Percentiles rank a stretch among this genome's conserved stretches.
Conservation (phyloP, 2,329 filamentous ascomycete genomes). For the Cladobotryum protrusum region DNA sequence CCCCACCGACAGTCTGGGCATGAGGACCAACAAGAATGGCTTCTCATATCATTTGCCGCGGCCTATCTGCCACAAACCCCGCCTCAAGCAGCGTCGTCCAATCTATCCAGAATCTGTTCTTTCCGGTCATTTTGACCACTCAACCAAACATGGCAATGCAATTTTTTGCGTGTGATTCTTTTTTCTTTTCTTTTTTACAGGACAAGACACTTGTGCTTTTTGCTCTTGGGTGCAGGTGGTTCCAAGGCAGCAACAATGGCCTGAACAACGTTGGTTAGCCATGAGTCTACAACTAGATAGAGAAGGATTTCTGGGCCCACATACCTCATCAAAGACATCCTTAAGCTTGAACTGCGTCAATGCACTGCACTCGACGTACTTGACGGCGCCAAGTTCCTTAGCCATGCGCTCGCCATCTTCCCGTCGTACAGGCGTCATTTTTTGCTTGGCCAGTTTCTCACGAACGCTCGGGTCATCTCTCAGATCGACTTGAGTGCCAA, state of each 20-base stretch:
- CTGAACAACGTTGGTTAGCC: conserved; percentile 37
- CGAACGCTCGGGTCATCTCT: conserved; percentile 79
- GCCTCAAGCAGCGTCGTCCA: conserved; percentile 7
- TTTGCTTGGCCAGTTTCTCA: conserved; percentile 91
- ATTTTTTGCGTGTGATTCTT: conserved; percentile 1
- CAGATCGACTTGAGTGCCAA: conserved; percentile 95
- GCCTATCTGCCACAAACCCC: conserved; percentile 6
- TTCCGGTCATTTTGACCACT: conserved; percentile 8
- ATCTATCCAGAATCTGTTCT: conserved; percentile 11
- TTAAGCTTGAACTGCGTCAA: conserved; percentile 98
- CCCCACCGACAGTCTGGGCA: neutral
- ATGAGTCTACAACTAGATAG: neutral
- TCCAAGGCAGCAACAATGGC: conserved; percentile 94
- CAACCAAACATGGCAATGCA: conserved; percentile 10
- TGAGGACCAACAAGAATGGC: conserved; percentile 4
- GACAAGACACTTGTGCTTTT: conserved; percentile 61
- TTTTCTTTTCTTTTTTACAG: conserved; percentile 40
- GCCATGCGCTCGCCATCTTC: conserved; percentile 96
- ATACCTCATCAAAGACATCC: conserved; percentile 97
- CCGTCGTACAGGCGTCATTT: conserved; percentile 87
- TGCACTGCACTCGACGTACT: conserved; percentile 98
- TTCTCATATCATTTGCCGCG: conserved; percentile 6
- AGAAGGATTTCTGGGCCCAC: conserved; percentile 17
- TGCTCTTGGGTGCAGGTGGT: conserved; percentile 77
- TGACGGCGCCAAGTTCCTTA: conserved; percentile 93